phyloP scores from a whole-genome alignment of 2,329 filamentous ascomycete species.

The Graphilbum sp. region DNA sequence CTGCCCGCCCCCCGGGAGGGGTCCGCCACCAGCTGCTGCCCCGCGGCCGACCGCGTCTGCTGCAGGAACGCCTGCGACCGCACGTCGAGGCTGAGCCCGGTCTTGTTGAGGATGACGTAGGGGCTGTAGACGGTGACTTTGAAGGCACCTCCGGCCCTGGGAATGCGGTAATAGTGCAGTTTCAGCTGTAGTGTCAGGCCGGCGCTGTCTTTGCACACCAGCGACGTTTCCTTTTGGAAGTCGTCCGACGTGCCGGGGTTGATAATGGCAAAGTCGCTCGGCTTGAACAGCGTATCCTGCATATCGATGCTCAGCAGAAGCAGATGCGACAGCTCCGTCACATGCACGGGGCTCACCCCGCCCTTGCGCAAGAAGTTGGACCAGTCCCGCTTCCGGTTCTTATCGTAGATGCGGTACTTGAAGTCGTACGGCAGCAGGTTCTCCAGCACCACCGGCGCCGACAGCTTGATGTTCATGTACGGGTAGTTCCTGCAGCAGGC shows the following conservation, averaged over 20 bases:
- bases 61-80: constrained; percentile 82
- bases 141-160: constrained; percentile 88
- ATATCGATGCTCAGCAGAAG: constrained; percentile 87
- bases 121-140: constrained; percentile 90
- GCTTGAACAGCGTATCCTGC: constrained; percentile 87
- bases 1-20: not conserved
- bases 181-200: constrained; percentile 65
- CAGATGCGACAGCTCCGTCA: constrained; percentile 88
- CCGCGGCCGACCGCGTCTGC: constrained; percentile 66
- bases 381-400: constrained; percentile 97
- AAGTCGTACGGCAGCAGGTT: constrained; percentile 95
- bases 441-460: constrained; percentile 83
- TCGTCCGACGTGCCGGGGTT: constrained; percentile 79
- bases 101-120: constrained; percentile 91
- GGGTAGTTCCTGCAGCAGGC: constrained; percentile 77
- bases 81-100: constrained; percentile 73
- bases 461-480: constrained; percentile 85
- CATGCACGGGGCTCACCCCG: constrained; percentile 90
- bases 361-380: constrained; percentile 95
- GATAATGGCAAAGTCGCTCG: constrained; percentile 94
- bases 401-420: constrained; percentile 98
- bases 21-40: constrained; percentile 33
- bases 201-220: constrained; percentile 73
- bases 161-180: constrained; percentile 80
- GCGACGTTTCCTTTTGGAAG: constrained; percentile 64